These are phyloP conservation scores for Meredithiella fracta DNA, from an alignment of 2,329 filamentous ascomycete genomes.

Conservation along the genomic window DNA sequence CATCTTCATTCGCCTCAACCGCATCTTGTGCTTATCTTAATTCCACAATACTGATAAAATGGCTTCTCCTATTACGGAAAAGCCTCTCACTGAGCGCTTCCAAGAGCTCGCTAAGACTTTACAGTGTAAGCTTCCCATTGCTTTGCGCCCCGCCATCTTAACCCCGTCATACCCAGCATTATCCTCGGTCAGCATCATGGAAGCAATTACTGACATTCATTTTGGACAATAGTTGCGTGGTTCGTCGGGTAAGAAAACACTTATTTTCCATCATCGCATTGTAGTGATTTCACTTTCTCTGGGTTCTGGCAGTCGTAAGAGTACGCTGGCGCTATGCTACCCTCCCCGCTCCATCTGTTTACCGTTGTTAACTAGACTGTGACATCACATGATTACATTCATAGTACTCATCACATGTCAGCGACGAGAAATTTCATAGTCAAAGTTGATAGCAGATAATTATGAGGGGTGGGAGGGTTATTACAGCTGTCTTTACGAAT, in stretches of 20 bases:
- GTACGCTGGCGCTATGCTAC: background rate
- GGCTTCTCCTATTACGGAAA: slow-evolving; percentile 45
- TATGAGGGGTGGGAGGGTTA: too few species aligned
- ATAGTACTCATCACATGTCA: background rate
- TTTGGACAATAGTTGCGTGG: slow-evolving; percentile 47
- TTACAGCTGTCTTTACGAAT: too few species aligned
- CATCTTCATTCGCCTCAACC: too few species aligned
- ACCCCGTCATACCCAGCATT: slow-evolving; percentile 15
- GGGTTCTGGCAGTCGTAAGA: too few species aligned
- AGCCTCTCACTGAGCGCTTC: slow-evolving; percentile 60
- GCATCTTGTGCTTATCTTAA: background rate
- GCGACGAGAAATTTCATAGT: too few species aligned
- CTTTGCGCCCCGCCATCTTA: background rate
- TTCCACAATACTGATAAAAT: slow-evolving; percentile 8
- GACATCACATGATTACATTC: background rate
- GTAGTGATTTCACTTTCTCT: too few species aligned
- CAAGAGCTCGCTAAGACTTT: slow-evolving; percentile 70
- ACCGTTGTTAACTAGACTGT: background rate
- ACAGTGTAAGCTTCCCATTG: slow-evolving; percentile 51
- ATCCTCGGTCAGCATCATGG: slow-evolving; percentile 8
- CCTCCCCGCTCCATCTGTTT: background rate
- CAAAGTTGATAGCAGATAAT: too few species aligned
- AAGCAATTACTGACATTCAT: slow-evolving; percentile 20
- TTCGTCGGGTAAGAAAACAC: slow-evolving; percentile 57
- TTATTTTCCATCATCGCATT: background rate